Percentiles rank a stretch among this genome's conserved stretches.
Evolutionary conservation across 257 asterid genomes (phyloP).

Genomic region (Rhazya stricta): DNA sequence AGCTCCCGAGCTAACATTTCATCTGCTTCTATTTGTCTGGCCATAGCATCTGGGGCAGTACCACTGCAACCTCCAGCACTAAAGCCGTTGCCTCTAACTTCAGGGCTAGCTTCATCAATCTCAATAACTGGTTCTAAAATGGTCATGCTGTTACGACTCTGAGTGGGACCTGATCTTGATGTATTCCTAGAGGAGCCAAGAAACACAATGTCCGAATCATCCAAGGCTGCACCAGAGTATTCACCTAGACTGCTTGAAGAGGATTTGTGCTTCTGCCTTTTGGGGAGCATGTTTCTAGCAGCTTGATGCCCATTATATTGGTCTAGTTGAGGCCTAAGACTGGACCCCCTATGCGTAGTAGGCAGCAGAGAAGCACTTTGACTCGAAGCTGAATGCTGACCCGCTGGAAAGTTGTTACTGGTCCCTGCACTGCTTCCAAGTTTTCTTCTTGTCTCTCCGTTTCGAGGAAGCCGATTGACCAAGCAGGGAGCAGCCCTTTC

Average conservation of each 20-base stretch:
- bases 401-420: slow-evolving; percentile 16
- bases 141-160: slow-evolving; percentile 18
- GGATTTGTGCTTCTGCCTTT: slow-evolving; percentile 57
- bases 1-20: slow-evolving; percentile 87
- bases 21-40: slow-evolving; percentile 84
- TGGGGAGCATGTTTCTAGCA: slow-evolving; percentile 29
- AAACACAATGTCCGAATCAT: slow-evolving; percentile 43
- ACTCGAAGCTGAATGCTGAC: slow-evolving; percentile 31
- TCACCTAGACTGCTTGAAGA: slow-evolving; percentile 40
- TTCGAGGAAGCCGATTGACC: slow-evolving; percentile 30
- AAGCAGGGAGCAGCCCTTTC: slow-evolving; percentile 22
- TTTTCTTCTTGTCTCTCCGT: slow-evolving; percentile 31
- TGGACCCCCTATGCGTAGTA: slow-evolving; percentile 31
- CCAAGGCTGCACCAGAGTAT: slow-evolving; percentile 46
- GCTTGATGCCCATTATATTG: slow-evolving; percentile 29
- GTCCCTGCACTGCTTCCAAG: slow-evolving; percentile 30
- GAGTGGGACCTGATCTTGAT: slow-evolving; percentile 27
- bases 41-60: slow-evolving; percentile 40
- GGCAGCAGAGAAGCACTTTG: slow-evolving; percentile 29
- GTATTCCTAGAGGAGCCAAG: slow-evolving; percentile 42
- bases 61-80: slow-evolving; percentile 13
- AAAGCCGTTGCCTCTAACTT: slow-evolving; percentile 27
- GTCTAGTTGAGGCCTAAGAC: slow-evolving; percentile 31
- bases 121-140: slow-evolving; percentile 40
- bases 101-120: slow-evolving; percentile 54